phyloP scores from a whole-genome alignment of 257 asterid species.

The Ocimum tenuiflorum region DNA sequence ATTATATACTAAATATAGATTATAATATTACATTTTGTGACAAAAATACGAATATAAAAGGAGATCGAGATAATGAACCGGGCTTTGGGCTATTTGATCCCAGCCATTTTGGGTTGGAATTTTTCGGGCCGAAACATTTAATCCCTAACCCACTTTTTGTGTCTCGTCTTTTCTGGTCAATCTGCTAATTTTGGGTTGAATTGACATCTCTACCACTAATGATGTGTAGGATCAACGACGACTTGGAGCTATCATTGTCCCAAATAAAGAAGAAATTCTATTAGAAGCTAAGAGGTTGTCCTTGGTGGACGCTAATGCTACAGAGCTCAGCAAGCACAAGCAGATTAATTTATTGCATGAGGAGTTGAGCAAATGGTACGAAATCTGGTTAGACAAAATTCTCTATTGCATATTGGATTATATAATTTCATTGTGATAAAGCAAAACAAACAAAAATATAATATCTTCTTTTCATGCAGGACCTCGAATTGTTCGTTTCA shows the following conservation, averaged over 20 bases:
- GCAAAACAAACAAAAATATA: background rate
- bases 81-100: too few relatives aligned
- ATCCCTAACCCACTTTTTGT: too few relatives aligned
- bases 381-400: background rate
- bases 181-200: too few relatives aligned
- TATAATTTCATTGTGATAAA: background rate
- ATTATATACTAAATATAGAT: too few relatives aligned
- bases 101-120: too few relatives aligned
- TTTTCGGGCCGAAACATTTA: too few relatives aligned
- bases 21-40: too few relatives aligned
- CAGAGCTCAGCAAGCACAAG: slow-evolving; percentile 55
- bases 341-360: slow-evolving; percentile 42
- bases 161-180: too few relatives aligned
- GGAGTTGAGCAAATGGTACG: slow-evolving; percentile 73
- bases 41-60: too few relatives aligned
- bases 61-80: too few relatives aligned
- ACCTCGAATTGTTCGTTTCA: slow-evolving; percentile 71
- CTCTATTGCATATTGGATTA: background rate
- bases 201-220: too few relatives aligned
- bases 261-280: slow-evolving; percentile 67
- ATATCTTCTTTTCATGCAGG: slow-evolving; percentile 36
- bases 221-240: slow-evolving; percentile 75
- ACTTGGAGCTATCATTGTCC: slow-evolving; percentile 81
- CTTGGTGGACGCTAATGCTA: slow-evolving; percentile 41
- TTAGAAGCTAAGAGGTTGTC: slow-evolving; percentile 55